These are phyloP conservation scores for Metschnikowia cerradonensis DNA, from an alignment of 805 yeast genomes.

Conservation along the genomic window DNA sequence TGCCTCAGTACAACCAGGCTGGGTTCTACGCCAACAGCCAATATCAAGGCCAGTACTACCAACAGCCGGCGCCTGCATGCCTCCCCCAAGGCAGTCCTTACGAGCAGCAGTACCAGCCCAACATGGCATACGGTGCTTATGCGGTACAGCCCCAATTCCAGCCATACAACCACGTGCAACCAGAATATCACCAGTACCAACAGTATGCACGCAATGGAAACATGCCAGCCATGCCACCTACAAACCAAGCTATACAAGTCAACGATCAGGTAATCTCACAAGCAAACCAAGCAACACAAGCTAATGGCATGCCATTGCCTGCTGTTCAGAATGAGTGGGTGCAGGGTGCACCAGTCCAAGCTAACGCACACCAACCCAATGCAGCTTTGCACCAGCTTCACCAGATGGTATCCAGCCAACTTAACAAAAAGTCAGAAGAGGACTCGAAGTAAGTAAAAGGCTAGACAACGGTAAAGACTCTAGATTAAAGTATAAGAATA, in stretches of 20 bases:
- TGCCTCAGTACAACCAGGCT: background rate
- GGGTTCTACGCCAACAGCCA: background rate
- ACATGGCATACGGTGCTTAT: background rate
- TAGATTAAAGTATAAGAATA: background rate
- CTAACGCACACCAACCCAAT: background rate
- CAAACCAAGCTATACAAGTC: too few relatives aligned
- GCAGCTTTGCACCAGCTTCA: conserved; percentile 17
- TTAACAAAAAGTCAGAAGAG: conserved; percentile 4
- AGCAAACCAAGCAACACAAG: background rate
- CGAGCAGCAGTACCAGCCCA: conserved; percentile 12
- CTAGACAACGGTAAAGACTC: background rate
- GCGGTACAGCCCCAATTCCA: conserved; percentile 8
- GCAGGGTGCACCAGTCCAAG: background rate
- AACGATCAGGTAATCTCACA: too few relatives aligned
- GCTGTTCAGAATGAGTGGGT: background rate
- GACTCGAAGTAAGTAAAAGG: background rate
- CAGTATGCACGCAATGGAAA: background rate
- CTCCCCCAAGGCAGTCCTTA: conserved; percentile 7
- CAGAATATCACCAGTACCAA: background rate
- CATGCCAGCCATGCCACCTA: background rate
- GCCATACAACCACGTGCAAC: conserved; percentile 8
- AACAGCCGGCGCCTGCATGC: conserved; percentile 5
- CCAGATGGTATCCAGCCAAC: conserved; percentile 16
- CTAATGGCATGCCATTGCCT: background rate
- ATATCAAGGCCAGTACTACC: conserved; percentile 5